These are phyloP conservation scores for Staphylotrichum tortipilum DNA, from an alignment of 495 filamentous ascomycete genomes.

Conservation along the genomic window DNA sequence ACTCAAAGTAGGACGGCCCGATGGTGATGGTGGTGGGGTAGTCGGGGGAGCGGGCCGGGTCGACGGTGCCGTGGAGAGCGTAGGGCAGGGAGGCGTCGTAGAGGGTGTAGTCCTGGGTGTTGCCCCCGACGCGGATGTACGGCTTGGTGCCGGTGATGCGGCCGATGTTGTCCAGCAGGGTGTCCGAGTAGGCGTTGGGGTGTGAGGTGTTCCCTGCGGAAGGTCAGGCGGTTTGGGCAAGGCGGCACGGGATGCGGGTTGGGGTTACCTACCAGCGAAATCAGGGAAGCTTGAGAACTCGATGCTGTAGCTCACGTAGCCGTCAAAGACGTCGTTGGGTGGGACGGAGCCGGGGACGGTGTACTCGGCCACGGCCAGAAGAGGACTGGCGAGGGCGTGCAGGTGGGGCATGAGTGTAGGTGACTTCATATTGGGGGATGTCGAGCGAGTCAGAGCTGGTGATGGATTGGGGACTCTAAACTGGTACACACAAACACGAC, in stretches of 20 bases:
- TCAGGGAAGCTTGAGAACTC: constrained; percentile 56
- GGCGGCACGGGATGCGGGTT: background rate
- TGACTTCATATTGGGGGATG: background rate
- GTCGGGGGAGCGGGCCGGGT: constrained; percentile 43
- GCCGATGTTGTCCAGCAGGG: constrained; percentile 45
- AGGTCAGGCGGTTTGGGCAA: background rate
- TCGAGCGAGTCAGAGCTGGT: background rate
- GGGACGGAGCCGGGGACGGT: constrained; percentile 4
- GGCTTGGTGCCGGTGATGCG: constrained; percentile 43
- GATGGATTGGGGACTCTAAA: background rate
- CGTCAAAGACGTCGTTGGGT: constrained; percentile 36
- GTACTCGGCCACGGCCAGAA: constrained; percentile 7
- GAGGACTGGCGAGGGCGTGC: background rate
- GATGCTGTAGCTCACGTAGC: constrained; percentile 53
- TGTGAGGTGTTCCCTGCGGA: constrained; percentile 36
- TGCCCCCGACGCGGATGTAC: constrained; percentile 52
- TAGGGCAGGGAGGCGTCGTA: constrained; percentile 47
- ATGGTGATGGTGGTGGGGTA: constrained; percentile 55
- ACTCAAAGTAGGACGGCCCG: constrained; percentile 58
- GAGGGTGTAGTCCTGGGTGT: constrained; percentile 55
- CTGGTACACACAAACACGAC: no score
- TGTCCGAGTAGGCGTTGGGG: constrained; percentile 52
- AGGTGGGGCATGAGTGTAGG: no score
- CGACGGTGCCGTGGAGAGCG: constrained; percentile 47
- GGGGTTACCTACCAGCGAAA: constrained; percentile 46